Percentiles rank a stretch among this genome's conserved stretches.
Conservation (phyloP, 1,139 yeast genomes). For the Suhomyces bolitotheri region DNA sequence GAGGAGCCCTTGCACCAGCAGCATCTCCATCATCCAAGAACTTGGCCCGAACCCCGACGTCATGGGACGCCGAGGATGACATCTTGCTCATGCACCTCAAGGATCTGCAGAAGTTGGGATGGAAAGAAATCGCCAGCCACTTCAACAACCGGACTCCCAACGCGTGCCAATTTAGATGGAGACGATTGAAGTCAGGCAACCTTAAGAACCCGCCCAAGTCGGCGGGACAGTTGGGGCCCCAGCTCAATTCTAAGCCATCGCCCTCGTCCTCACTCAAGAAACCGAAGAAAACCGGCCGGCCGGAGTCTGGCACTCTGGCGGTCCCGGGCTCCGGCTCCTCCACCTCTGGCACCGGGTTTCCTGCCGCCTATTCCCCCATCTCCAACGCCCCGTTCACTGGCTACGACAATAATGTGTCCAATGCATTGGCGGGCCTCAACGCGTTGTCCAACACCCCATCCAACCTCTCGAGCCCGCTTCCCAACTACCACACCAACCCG, state of each 20-base stretch:
- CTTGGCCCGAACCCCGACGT: slow-evolving; percentile 56
- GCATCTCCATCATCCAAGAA: slow-evolving; percentile 14
- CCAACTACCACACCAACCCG: slow-evolving; percentile 23
- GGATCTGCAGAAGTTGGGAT: slow-evolving; percentile 69
- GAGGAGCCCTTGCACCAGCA: slow-evolving; percentile 4
- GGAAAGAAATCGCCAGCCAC: slow-evolving; percentile 74
- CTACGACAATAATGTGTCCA: slow-evolving; percentile 44
- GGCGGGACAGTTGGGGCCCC: slow-evolving; percentile 27
- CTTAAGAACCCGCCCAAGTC: slow-evolving; percentile 57
- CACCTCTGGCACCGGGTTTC: slow-evolving; percentile 24
- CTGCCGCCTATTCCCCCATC: slow-evolving; percentile 39
- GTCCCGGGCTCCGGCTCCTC: slow-evolving; percentile 1
- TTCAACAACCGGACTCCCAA: slow-evolving; percentile 71
- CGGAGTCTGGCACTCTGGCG: slow-evolving; percentile 14
- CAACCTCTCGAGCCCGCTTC: slow-evolving; percentile 33
- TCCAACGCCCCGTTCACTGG: slow-evolving; percentile 43
- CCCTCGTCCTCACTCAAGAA: slow-evolving; percentile 18
- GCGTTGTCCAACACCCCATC: slow-evolving; percentile 45
- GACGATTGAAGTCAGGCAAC: slow-evolving; percentile 66
- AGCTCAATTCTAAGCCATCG: slow-evolving; percentile 12
- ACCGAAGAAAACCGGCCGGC: slow-evolving; percentile 25
- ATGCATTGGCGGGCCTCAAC: slow-evolving; percentile 50
- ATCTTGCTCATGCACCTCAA: slow-evolving; percentile 64
- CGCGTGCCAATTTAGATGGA: slow-evolving; percentile 80
- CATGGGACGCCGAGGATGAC: slow-evolving; percentile 79